Conservation (phyloP, 768 basidiomycete species). For the Agaricus sinodeliciosus region DNA sequence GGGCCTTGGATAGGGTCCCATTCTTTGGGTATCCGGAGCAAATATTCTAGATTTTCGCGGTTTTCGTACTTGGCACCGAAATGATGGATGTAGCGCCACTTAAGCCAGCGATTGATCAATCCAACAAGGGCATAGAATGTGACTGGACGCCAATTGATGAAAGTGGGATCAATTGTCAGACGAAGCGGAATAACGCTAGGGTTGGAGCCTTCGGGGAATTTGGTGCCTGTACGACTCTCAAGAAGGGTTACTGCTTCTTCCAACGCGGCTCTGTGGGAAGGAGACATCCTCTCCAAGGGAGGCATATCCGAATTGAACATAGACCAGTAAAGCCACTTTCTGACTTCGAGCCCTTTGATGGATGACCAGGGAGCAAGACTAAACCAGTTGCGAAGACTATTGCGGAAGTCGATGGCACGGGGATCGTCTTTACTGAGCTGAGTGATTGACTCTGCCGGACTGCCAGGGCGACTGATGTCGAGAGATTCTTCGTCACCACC, state of each 20-base stretch:
- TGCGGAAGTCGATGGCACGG: conserved; percentile 68
- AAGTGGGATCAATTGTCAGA: conserved; percentile 74
- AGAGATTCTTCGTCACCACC: conserved; percentile 51
- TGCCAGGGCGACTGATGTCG: conserved; percentile 42
- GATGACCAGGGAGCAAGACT: conserved; percentile 66
- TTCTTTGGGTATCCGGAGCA: conserved; percentile 59
- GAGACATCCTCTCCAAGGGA: conserved; percentile 37
- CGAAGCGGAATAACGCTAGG: conserved; percentile 47
- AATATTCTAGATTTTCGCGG: conserved; percentile 73
- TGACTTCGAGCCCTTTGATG: conserved; percentile 56
- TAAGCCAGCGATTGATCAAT: conserved; percentile 40
- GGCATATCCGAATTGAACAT: conserved; percentile 68
- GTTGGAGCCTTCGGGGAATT: conserved; percentile 55
- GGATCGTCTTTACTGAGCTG: conserved; percentile 59
- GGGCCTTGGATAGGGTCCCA: conserved; percentile 56
- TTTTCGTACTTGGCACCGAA: conserved; percentile 38
- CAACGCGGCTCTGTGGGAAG: conserved; percentile 41
- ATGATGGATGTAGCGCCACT: conserved; percentile 32
- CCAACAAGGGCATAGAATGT: conserved; percentile 52
- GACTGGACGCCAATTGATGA: conserved; percentile 62
- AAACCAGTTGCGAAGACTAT: conserved; percentile 73
- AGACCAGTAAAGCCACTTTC: conserved; percentile 79
- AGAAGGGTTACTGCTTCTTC: conserved; percentile 55
- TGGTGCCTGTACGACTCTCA: conserved; percentile 65
- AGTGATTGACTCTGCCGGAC: conserved; percentile 52